These are phyloP conservation scores for Wakefieldia striispora DNA, from an alignment of 768 basidiomycete genomes.

Conservation along the genomic window DNA sequence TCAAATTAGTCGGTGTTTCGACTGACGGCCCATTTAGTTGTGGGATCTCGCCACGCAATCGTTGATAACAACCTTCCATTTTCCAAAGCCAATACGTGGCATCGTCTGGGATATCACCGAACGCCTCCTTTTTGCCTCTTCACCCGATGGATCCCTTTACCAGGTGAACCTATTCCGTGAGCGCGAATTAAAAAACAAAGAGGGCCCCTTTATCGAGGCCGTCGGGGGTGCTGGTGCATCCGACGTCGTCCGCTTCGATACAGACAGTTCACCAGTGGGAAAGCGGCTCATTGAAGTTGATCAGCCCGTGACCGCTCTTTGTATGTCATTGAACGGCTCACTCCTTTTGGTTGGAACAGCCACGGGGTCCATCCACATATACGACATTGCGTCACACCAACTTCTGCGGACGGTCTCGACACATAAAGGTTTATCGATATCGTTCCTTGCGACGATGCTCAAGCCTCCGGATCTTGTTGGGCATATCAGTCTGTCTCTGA, in stretches of 20 bases:
- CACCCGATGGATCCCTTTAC: constrained; percentile 69
- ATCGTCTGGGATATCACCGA: constrained; percentile 83
- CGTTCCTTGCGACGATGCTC: constrained; percentile 73
- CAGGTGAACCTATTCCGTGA: constrained; percentile 78
- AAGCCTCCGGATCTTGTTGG: constrained; percentile 87
- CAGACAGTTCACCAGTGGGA: constrained; percentile 43
- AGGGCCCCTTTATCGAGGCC: constrained; percentile 58
- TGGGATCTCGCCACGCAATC: constrained; percentile 78
- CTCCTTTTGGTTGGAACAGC: constrained; percentile 81
- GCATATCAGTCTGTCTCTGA: constrained; percentile 59
- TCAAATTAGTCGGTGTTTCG: constrained; percentile 11
- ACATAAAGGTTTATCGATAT: constrained; percentile 67
- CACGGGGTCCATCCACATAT: constrained; percentile 69
- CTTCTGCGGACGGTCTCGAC: constrained; percentile 76
- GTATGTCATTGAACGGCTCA: constrained; percentile 75
- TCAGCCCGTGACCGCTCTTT: constrained; percentile 67
- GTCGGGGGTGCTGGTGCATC: constrained; percentile 70
- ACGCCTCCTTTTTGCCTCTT: constrained; percentile 85
- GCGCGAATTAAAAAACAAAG: constrained; percentile 47
- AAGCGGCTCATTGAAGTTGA: constrained; percentile 69
- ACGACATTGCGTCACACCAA: constrained; percentile 90
- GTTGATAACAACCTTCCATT: constrained; percentile 84
- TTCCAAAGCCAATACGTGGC: constrained; percentile 70
- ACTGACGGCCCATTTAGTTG: constrained; percentile 44
- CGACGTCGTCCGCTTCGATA: constrained; percentile 69